These are phyloP conservation scores for Dothistroma septosporum DNA, from an alignment of 2,329 filamentous ascomycete species.

Conservation along the genomic window DNA sequence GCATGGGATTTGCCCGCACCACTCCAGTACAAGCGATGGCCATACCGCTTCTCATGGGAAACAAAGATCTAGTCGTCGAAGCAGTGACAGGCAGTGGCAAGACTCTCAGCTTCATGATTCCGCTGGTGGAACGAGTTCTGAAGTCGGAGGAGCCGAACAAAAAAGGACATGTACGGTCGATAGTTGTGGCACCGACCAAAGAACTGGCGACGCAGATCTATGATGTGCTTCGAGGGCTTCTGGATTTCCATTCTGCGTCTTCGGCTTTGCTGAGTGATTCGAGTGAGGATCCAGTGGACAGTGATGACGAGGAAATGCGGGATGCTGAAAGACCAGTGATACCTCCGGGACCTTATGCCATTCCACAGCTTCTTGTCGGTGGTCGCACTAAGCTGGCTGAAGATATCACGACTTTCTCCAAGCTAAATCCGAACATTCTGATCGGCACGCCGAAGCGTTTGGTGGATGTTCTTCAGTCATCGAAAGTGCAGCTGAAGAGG, in stretches of 20 bases:
- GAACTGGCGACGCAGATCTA: slow-evolving; percentile 91
- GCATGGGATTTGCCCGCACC: slow-evolving; percentile 82
- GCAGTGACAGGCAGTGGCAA: slow-evolving; percentile 89
- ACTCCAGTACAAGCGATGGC: slow-evolving; percentile 94
- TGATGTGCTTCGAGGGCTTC: slow-evolving; percentile 68
- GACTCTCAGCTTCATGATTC: slow-evolving; percentile 80
- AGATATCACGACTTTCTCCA: slow-evolving; percentile 80
- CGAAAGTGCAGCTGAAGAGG: slow-evolving; percentile 38
- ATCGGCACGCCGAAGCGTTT: slow-evolving; percentile 88
- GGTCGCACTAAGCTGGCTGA: slow-evolving; percentile 77
- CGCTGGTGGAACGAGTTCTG: slow-evolving; percentile 75
- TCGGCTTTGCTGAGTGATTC: slow-evolving; percentile 58
- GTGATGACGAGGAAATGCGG: slow-evolving; percentile 35
- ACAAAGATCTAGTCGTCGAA: slow-evolving; percentile 91
- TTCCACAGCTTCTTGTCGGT: slow-evolving; percentile 85
- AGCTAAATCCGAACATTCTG: slow-evolving; percentile 79
- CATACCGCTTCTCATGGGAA: slow-evolving; percentile 79
- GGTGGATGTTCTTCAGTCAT: slow-evolving; percentile 80
- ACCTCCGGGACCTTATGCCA: slow-evolving; percentile 51
- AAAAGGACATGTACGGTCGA: slow-evolving; percentile 82
- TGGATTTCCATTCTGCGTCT: slow-evolving; percentile 79
- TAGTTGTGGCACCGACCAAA: slow-evolving; percentile 87
- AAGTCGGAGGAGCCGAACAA: slow-evolving; percentile 77
- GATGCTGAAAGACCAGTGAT: slow-evolving; percentile 43
- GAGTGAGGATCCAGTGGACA: slow-evolving; percentile 33